Evolutionary conservation across 2,329 filamentous ascomycete genomes (phyloP).

Genomic region (Peltaster fructicola): DNA sequence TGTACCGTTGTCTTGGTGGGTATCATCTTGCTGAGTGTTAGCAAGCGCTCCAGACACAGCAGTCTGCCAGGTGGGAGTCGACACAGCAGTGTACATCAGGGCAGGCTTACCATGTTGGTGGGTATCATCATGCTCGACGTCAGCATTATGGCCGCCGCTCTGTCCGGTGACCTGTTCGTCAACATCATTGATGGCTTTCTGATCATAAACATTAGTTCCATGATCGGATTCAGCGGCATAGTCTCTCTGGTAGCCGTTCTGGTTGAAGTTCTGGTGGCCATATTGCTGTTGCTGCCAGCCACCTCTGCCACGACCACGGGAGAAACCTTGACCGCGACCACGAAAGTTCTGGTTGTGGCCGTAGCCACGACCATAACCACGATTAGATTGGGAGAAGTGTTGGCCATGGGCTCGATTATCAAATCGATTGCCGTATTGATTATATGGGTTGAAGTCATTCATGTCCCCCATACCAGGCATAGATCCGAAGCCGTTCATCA

Average conservation of each 20-base stretch:
- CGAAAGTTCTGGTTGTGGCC: conserved; percentile 9
- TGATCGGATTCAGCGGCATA: conserved; percentile 2
- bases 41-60: too few relatives aligned
- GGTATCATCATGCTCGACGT: too few relatives aligned
- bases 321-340: conserved; percentile 13
- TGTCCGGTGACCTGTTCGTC: neutral
- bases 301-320: conserved; percentile 5
- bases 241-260: conserved; percentile 5
- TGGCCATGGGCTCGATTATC: too few relatives aligned
- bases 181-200: neutral
- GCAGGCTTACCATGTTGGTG: too few relatives aligned
- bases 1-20: too few relatives aligned
- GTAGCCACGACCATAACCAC: conserved; percentile 26
- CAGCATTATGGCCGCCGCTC: neutral
- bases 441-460: conserved; percentile 50
- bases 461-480: conserved; percentile 69
- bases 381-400: conserved; percentile 44
- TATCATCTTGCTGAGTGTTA: too few relatives aligned
- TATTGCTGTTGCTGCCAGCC: conserved; percentile 7
- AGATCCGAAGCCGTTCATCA: conserved; percentile 45
- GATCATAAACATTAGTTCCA: conserved; percentile 1
- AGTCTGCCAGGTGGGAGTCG: too few relatives aligned
- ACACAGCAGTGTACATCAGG: too few relatives aligned
- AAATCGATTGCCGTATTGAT: conserved; percentile 11
- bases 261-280: conserved; percentile 5